These are phyloP conservation scores for Eremothecium gossypii DNA, from an alignment of 1,139 yeast genomes.

Conservation along the genomic window DNA sequence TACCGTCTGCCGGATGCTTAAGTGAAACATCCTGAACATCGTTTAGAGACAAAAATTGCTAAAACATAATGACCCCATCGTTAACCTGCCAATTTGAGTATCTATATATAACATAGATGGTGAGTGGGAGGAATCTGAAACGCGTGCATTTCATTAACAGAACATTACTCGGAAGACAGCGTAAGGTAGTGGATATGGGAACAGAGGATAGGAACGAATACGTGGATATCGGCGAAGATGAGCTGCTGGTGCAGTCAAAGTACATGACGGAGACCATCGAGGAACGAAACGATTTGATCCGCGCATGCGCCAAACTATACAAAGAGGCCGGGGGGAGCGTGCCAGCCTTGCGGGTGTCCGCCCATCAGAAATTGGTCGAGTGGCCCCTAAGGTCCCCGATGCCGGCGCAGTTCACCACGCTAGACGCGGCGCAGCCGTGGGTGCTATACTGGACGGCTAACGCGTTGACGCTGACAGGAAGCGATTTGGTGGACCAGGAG, in stretches of 20 bases:
- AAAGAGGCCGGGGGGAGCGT: conserved; percentile 22
- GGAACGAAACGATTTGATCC: conserved; percentile 38
- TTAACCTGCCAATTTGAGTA: too few relatives aligned
- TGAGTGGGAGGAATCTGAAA: neutral
- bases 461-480: conserved; percentile 38
- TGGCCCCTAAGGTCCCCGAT: conserved; percentile 34
- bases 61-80: too few relatives aligned
- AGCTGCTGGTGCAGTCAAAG: neutral
- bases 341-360: conserved; percentile 26
- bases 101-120: too few relatives aligned
- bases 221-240: neutral
- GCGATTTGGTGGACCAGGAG: conserved; percentile 19
- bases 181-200: conserved; percentile 14
- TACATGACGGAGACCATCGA: conserved; percentile 33
- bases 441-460: conserved; percentile 75
- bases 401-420: conserved; percentile 34
- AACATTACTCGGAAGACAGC: conserved; percentile 26
- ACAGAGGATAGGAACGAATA: neutral
- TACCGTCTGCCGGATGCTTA: neutral
- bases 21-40: too few relatives aligned
- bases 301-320: conserved; percentile 30
- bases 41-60: too few relatives aligned
- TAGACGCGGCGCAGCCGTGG: conserved; percentile 93
- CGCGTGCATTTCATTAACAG: conserved; percentile 13
- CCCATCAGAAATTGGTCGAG: conserved; percentile 35